Percentiles rank a stretch among this genome's conserved stretches.
These are phyloP conservation scores for Ogataea parapolymorpha DNA, from an alignment of 805 yeast species.

Conservation along the genomic window DNA sequence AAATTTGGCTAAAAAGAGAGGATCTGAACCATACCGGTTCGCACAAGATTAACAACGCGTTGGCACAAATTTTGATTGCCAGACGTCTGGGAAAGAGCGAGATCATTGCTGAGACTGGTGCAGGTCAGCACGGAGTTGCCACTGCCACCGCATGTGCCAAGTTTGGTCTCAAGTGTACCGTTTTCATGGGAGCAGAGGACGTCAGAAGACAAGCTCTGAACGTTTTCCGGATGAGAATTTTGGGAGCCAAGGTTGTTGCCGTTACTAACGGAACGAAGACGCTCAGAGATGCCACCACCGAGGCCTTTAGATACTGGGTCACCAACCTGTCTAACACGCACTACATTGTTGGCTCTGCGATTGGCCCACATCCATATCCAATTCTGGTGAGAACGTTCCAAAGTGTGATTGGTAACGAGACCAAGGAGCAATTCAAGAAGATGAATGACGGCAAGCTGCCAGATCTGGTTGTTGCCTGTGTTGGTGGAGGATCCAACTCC, in stretches of 20 bases:
- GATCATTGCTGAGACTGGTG: slow-evolving; percentile 88
- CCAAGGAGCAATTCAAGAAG: slow-evolving; percentile 82
- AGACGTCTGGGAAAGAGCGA: slow-evolving; percentile 73
- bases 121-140: slow-evolving; percentile 93
- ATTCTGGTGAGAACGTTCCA: slow-evolving; percentile 98
- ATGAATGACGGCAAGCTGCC: slow-evolving; percentile 82
- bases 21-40: slow-evolving; percentile 90
- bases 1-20: slow-evolving; percentile 97
- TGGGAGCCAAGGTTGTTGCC: slow-evolving; percentile 94
- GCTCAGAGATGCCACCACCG: slow-evolving; percentile 95
- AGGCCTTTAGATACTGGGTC: slow-evolving; percentile 96
- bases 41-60: slow-evolving; percentile 80
- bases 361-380: slow-evolving; percentile 99
- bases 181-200: slow-evolving; percentile 99
- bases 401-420: slow-evolving; percentile 92
- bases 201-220: slow-evolving; percentile 97
- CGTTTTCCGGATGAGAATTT: slow-evolving; percentile 93
- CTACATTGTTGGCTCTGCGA: slow-evolving; percentile 96
- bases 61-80: slow-evolving; percentile 79
- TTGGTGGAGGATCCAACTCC: slow-evolving; percentile 98
- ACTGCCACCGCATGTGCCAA: slow-evolving; percentile 92
- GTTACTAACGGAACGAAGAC: slow-evolving; percentile 95
- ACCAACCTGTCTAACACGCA: slow-evolving; percentile 82
- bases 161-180: slow-evolving; percentile 90
- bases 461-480: slow-evolving; percentile 95